Evolutionary conservation across 2,329 filamentous ascomycete genomes (phyloP).

Genomic region (Cercospora sesami): DNA sequence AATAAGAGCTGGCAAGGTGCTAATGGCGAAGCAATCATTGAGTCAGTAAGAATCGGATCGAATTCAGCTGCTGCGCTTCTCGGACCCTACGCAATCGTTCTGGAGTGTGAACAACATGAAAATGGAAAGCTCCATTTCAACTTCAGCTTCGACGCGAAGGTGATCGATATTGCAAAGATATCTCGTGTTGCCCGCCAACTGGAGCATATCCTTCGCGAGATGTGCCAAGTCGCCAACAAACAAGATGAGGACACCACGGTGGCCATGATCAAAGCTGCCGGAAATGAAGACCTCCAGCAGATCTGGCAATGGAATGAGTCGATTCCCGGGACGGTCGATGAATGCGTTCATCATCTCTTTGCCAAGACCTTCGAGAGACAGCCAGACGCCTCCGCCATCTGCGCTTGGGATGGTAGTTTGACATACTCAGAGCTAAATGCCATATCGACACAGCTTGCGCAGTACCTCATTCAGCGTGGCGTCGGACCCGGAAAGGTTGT

Average conservation of each 20-base stretch:
- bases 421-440: constrained; percentile 17
- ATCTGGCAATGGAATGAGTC: constrained; percentile 11
- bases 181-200: background rate
- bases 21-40: background rate
- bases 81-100: constrained; percentile 10
- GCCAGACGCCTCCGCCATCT: constrained; percentile 24
- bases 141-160: constrained; percentile 7
- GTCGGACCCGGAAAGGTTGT: background rate
- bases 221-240: background rate
- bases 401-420: constrained; percentile 18
- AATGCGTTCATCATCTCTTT: constrained; percentile 10
- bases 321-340: background rate
- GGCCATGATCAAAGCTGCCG: background rate
- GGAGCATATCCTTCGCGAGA: background rate
- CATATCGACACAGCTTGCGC: constrained; percentile 5
- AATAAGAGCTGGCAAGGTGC: background rate
- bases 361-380: background rate
- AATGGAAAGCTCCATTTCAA: background rate
- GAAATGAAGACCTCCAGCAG: background rate
- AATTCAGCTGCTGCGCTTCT: background rate
- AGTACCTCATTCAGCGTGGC: background rate
- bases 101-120: constrained; percentile 6
- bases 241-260: background rate
- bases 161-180: background rate
- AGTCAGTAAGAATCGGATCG: background rate